Conservation (phyloP, 2,329 filamentous ascomycete genomes). For the Fusarium agapanthi region DNA sequence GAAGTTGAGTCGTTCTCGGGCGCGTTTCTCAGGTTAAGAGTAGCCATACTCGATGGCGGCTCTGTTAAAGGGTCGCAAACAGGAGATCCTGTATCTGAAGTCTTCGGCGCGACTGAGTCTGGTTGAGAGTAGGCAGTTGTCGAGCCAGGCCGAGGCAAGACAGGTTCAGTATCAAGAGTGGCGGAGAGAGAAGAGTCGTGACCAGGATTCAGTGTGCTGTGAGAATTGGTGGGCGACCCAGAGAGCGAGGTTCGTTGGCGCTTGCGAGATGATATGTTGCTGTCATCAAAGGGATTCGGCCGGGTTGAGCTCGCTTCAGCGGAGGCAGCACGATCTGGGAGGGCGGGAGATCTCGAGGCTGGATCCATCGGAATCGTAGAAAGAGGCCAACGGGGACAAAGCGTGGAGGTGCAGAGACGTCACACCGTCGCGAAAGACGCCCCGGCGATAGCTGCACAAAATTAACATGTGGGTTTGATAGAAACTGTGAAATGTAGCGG, state of each 20-base stretch:
- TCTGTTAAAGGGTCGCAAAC: constrained; percentile 45
- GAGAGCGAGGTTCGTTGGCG: constrained; percentile 68
- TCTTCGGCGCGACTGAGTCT: constrained; percentile 55
- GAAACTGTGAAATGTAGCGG: constrained; percentile 32
- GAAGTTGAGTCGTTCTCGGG: constrained; percentile 53
- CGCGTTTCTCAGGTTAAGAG: constrained; percentile 65
- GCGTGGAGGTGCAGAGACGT: constrained; percentile 58
- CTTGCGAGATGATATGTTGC: constrained; percentile 65
- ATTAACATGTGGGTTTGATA: constrained; percentile 65
- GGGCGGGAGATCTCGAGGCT: constrained; percentile 58
- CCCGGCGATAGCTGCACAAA: constrained; percentile 61
- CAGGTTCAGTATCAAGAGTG: constrained; percentile 44
- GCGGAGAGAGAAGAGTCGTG: constrained; percentile 46
- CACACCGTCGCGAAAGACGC: constrained; percentile 63
- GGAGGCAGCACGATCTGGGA: constrained; percentile 67
- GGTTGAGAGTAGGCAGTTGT: constrained; percentile 47
- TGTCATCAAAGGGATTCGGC: constrained; percentile 71
- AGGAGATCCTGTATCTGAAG: constrained; percentile 50
- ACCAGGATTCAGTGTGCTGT: constrained; percentile 52
- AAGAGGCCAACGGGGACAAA: constrained; percentile 47
- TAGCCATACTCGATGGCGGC: constrained; percentile 64
- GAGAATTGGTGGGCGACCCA: constrained; percentile 63
- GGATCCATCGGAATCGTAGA: constrained; percentile 63
- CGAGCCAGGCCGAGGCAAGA: constrained; percentile 37
- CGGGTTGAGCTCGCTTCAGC: constrained; percentile 70